These are phyloP conservation scores for Mucor circinelloides DNA, from an alignment of 371 early-diverging fungal species.

Conservation along the genomic window DNA sequence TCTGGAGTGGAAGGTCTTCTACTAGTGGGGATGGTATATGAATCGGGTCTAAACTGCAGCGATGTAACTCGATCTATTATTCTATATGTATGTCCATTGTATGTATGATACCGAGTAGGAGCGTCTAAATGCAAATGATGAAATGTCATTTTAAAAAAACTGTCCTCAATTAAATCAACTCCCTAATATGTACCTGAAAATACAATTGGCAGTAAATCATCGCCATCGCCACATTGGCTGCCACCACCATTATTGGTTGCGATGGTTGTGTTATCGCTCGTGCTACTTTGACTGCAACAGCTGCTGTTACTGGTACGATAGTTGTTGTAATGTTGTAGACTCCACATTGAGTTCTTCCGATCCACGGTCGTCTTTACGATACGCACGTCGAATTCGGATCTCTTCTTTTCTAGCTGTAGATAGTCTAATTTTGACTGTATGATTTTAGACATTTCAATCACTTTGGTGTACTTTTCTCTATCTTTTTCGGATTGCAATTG, in stretches of 20 bases:
- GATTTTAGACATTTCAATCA: constrained; percentile 24
- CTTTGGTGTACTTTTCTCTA: constrained; percentile 20
- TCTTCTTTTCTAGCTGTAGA: constrained; percentile 8
- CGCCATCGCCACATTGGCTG: constrained; percentile 5
- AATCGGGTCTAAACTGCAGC: neutral
- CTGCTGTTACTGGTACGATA: neutral
- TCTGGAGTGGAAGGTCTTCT: constrained; percentile 11
- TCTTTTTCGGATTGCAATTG: constrained; percentile 20
- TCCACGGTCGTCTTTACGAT: neutral
- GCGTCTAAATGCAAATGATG: neutral
- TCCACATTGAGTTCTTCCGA: constrained; percentile 7
- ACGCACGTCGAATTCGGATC: neutral
- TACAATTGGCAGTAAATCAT: neutral
- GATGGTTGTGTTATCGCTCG: neutral
- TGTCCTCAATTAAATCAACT: neutral
- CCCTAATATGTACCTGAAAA: constrained; percentile 5
- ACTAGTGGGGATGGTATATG: neutral
- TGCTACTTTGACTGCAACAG: neutral
- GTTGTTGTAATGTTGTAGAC: neutral
- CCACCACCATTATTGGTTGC: neutral
- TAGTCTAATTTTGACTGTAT: constrained; percentile 19
- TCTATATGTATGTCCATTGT: constrained; percentile 11
- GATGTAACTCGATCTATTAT: constrained; percentile 15
- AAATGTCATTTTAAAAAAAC: neutral
- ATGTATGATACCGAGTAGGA: constrained; percentile 12